phyloP scores from a whole-genome alignment of 2,329 filamentous ascomycete genomes.

The Fusarium solani-melongenae region DNA sequence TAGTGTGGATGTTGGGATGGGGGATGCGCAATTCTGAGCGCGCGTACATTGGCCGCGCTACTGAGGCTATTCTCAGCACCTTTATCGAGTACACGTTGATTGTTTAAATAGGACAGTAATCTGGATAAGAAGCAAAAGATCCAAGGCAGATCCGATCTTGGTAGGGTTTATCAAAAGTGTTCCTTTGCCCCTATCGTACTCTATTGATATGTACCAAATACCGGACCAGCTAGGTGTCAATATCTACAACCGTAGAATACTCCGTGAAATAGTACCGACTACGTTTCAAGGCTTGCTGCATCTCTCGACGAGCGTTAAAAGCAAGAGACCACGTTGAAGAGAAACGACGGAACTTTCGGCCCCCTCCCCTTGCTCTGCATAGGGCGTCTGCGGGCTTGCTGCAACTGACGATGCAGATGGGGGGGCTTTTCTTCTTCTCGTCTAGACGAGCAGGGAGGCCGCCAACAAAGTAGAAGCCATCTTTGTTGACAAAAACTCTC shows the following conservation, averaged over 20 bases:
- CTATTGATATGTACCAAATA: neutral
- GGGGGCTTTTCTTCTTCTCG: neutral
- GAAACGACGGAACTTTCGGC: constrained; percentile 15
- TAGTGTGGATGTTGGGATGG: neutral
- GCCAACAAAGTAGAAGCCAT: neutral
- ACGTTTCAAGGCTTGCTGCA: constrained; percentile 10
- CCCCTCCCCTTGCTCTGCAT: constrained; percentile 1
- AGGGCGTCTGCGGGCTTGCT: constrained; percentile 9
- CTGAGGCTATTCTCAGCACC: neutral
- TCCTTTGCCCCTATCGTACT: neutral
- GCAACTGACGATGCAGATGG: constrained; percentile 10
- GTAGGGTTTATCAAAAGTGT: neutral
- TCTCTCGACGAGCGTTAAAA: neutral
- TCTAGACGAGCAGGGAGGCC: constrained; percentile 31
- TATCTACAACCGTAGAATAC: neutral
- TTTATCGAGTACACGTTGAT: neutral
- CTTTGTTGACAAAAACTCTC: neutral
- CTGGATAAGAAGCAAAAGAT: neutral
- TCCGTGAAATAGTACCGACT: neutral
- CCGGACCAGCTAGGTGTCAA: neutral
- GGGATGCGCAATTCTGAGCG: constrained; percentile 14
- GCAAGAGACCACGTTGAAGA: neutral
- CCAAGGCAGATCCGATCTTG: neutral
- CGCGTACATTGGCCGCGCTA: neutral
- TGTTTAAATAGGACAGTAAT: neutral